Percentiles rank a stretch among this genome's conserved stretches.
Conservation (phyloP, 768 basidiomycete species). For the Auriscalpium microsporum region DNA sequence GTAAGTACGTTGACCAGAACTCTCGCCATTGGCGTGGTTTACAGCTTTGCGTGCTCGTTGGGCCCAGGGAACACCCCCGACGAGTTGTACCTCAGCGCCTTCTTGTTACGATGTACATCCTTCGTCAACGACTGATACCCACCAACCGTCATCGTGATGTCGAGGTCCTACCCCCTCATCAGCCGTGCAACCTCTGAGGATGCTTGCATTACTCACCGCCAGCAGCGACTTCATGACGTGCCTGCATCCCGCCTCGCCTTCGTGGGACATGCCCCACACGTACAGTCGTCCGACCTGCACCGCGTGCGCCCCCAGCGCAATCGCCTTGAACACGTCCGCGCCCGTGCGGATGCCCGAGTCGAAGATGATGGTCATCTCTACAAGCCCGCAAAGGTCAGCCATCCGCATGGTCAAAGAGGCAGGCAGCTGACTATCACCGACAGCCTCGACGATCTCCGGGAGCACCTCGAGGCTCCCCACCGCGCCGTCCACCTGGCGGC, state of each 20-base stretch:
- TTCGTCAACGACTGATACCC: constrained; percentile 28
- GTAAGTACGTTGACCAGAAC: no score
- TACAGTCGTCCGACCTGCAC: constrained; percentile 42
- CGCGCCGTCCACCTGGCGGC: constrained; percentile 49
- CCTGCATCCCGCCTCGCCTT: constrained; percentile 41
- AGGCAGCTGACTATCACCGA: constrained; percentile 34
- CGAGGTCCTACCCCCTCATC: constrained; percentile 23
- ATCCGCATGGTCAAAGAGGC: neutral
- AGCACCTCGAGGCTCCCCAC: constrained; percentile 42
- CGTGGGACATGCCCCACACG: constrained; percentile 46
- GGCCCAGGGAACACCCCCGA: constrained; percentile 23
- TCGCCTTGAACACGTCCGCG: constrained; percentile 47
- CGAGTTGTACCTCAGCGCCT: constrained; percentile 28
- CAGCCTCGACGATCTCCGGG: constrained; percentile 42
- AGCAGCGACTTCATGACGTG: constrained; percentile 47
- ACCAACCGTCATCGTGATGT: constrained; percentile 36
- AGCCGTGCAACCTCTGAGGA: neutral
- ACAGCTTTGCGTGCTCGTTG: constrained; percentile 27
- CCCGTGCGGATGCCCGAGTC: constrained; percentile 47
- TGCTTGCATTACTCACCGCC: constrained; percentile 24
- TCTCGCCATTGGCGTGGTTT: neutral
- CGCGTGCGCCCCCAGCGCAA: constrained; percentile 46
- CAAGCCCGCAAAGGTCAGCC: neutral
- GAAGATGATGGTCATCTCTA: constrained; percentile 42
- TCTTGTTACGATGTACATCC: constrained; percentile 25